Evolutionary conservation across 1,284 basidiomycete species (phyloP), one percentile per base, ranked within the genome.

Genomic region (Ceratobasidium sp.): DNA sequence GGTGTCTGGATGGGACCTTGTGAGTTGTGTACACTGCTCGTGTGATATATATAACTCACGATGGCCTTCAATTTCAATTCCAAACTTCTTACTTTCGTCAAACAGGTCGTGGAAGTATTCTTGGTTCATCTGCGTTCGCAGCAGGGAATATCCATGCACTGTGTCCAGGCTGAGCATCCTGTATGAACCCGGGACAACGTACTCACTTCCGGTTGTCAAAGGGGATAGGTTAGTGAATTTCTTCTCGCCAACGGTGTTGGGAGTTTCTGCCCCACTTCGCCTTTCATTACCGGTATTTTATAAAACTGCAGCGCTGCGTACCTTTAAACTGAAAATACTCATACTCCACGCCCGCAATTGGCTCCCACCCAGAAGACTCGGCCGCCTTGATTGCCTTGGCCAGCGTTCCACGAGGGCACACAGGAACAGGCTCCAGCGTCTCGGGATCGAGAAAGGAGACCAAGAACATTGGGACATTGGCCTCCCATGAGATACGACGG

Each of bases 311-410:
- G n/a, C 44, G 43, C 71, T 11, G 70, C 76, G 25, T 80, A 92
- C 93, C 93, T 87, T 93, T 91, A 85, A 96, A 98, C 85, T 98
- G 96, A 84, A 97, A 98, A 85, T 97, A 98, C 93, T 98, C 97
- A 81, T 95, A 98, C 84, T 98, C 96, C 40, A 95, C 90, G 1
- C 95, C 96, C 11, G 94, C 91, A 81, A 92, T 89, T 81, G 91
- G 92, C 43, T 88, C 85, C 81, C 88, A 90, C 5, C 89, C 91
- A 52, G 84, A 81, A 61, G 81, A 83, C 76, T 82, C 85, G 5
- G 88, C 90, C 75, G 82, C 86, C 37, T 89, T 87, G 0, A 89
- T 86, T 0, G 91, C 88, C 44, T 86, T 88, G 80, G 89, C 88
- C 51, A 98, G 86, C n/a, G 94, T 86, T 44, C 94, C 92, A 56